Evolutionary conservation across 345 rosid species (phyloP).

Genomic region (Rhizophora apiculata): DNA sequence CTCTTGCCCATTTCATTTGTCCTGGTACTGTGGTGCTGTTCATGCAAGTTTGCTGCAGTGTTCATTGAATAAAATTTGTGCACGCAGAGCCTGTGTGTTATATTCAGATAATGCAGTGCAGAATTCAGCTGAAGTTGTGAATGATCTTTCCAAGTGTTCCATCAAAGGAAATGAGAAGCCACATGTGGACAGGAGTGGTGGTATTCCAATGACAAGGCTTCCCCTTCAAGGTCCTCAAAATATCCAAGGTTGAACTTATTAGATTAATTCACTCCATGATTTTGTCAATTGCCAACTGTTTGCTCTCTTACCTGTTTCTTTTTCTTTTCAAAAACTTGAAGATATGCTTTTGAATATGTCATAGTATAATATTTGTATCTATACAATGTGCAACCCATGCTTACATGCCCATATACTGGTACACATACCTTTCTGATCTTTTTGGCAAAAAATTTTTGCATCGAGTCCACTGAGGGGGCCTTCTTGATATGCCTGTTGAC

Average conservation of each 20-base stretch:
- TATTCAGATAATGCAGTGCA: constrained; percentile 65
- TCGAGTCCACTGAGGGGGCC: neutral
- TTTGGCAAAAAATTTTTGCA: too few relatives aligned
- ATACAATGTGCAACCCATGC: too few relatives aligned
- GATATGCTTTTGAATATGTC: neutral
- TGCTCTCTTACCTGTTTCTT: neutral
- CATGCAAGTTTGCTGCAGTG: neutral
- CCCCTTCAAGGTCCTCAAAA: constrained; percentile 83
- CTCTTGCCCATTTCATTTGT: neutral
- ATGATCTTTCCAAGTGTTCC: constrained; percentile 78
- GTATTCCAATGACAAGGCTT: constrained; percentile 66
- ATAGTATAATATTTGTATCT: neutral
- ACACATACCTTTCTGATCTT: too few relatives aligned
- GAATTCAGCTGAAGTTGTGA: constrained; percentile 54
- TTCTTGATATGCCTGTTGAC: neutral
- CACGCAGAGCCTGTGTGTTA: constrained; percentile 73
- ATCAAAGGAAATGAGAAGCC: constrained; percentile 70
- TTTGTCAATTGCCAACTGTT: neutral
- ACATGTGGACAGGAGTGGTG: constrained; percentile 51
- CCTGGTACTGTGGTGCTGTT: neutral
- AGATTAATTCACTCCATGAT: neutral
- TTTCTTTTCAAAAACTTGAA: neutral
- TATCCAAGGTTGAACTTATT: constrained; percentile 42
- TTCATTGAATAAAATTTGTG: constrained; percentile 7
- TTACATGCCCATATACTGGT: too few relatives aligned